Conservation (phyloP, 352 stramenopile genomes). For the Globisporangium canariense region DNA sequence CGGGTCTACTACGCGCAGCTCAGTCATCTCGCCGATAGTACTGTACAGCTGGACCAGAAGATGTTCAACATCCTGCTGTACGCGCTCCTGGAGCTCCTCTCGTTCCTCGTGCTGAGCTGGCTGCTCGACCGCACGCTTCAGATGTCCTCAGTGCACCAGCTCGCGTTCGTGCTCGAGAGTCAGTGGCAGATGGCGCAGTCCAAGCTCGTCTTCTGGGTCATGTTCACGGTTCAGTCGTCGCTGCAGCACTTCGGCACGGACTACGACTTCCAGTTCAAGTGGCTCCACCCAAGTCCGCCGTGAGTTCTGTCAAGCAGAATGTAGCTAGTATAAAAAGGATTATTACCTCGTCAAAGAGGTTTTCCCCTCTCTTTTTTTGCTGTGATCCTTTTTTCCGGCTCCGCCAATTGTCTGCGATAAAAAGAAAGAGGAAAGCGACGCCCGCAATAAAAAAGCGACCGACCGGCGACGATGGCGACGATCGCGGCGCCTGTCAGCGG, state of each 20-base stretch:
- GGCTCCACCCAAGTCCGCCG: background rate
- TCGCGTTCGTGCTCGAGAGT: constrained; percentile 37
- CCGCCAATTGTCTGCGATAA: too few relatives aligned
- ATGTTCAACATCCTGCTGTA: constrained; percentile 32
- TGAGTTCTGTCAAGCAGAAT: too few relatives aligned
- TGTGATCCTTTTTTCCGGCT: too few relatives aligned
- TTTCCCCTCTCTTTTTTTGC: too few relatives aligned
- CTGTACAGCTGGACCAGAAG: constrained; percentile 11
- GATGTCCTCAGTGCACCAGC: constrained; percentile 25
- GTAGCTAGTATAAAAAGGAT: too few relatives aligned
- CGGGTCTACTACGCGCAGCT: constrained; percentile 7
- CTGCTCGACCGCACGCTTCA: constrained; percentile 21
- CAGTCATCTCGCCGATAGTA: constrained; percentile 10
- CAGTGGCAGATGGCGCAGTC: constrained; percentile 28
- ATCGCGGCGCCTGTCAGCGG: background rate
- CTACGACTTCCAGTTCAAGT: constrained; percentile 3
- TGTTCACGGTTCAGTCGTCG: constrained; percentile 28
- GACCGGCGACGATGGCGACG: constrained; percentile 13
- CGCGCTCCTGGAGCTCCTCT: constrained; percentile 33
- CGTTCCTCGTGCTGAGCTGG: constrained; percentile 27
- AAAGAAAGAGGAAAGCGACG: background rate
- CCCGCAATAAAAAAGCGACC: background rate
- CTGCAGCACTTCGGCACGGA: constrained; percentile 27
- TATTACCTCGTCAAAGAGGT: too few relatives aligned
- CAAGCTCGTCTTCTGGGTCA: constrained; percentile 41